Conservation (phyloP, 2,329 filamentous ascomycete species). For the Aspergillus amoenus region DNA sequence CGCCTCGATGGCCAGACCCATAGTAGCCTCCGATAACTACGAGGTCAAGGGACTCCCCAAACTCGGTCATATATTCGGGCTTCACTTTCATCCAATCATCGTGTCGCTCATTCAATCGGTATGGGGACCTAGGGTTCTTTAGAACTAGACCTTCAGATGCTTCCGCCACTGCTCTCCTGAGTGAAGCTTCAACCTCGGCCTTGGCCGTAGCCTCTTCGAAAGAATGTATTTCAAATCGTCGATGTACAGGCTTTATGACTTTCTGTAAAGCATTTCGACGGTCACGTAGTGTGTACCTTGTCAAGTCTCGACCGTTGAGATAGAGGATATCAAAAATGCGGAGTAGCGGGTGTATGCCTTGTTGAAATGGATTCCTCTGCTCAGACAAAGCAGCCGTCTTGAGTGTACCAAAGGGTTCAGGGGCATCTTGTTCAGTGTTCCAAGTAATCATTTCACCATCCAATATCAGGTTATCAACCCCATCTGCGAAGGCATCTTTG, state of each 20-base stretch:
- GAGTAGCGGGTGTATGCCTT: constrained; percentile 72
- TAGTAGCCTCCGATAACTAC: constrained; percentile 90
- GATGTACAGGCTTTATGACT: constrained; percentile 67
- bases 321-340: constrained; percentile 89
- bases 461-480: constrained; percentile 82
- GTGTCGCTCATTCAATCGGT: constrained; percentile 83
- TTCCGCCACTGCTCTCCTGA: constrained; percentile 81
- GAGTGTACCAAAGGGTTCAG: constrained; percentile 86
- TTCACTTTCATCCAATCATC: constrained; percentile 99
- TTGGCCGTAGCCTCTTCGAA: constrained; percentile 66
- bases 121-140: constrained; percentile 87
- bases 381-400: constrained; percentile 86
- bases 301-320: constrained; percentile 77
- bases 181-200: constrained; percentile 72
- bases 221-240: constrained; percentile 79
- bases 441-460: constrained; percentile 99
- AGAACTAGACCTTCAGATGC: constrained; percentile 87
- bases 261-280: constrained; percentile 72
- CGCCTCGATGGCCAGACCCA: constrained; percentile 81
- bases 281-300: constrained; percentile 78
- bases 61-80: constrained; percentile 96
- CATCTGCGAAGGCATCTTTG: constrained; percentile 70
- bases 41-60: constrained; percentile 89
- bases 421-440: constrained; percentile 81
- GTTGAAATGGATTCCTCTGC: constrained; percentile 67